phyloP scores from a whole-genome alignment of 441 rosid species.

The Corymbia calophylla region DNA sequence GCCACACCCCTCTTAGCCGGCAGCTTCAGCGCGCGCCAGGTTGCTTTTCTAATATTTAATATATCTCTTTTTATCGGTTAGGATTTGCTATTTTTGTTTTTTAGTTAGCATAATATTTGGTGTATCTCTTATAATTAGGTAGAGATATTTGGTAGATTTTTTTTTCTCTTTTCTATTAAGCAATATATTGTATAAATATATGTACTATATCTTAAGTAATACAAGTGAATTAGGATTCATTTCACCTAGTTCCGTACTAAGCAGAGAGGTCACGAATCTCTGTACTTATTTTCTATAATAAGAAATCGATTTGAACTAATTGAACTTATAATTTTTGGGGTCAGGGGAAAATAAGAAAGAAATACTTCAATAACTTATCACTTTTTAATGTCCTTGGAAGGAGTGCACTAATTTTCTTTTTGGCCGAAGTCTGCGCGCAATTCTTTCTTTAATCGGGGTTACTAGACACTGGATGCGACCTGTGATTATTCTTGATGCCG shows the following conservation, averaged over 20 bases:
- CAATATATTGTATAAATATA: too few relatives aligned
- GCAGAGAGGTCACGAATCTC: neutral
- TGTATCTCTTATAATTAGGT: too few relatives aligned
- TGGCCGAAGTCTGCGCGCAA: neutral
- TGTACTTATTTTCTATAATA: neutral
- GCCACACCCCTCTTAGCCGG: slow-evolving; percentile 43
- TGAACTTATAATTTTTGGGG: neutral
- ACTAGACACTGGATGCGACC: neutral
- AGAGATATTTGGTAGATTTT: too few relatives aligned
- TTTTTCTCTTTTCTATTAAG: too few relatives aligned
- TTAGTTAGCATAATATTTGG: too few relatives aligned
- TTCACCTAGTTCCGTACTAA: neutral
- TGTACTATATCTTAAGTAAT: too few relatives aligned
- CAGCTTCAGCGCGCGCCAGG: slow-evolving; percentile 66
- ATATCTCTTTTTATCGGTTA: too few relatives aligned
- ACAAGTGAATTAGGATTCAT: too few relatives aligned
- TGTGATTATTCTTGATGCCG: neutral
- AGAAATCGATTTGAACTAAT: neutral
- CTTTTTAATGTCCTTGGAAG: neutral
- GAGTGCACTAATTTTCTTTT: neutral
- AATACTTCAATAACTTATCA: neutral
- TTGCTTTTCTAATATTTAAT: too few relatives aligned
- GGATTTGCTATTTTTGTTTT: too few relatives aligned
- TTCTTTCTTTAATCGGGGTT: neutral
- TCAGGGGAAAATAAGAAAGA: neutral